Evolutionary conservation across 352 stramenopile species (phyloP), one percentile per base, ranked within the genome.

Genomic region (Pythium diclinum): DNA sequence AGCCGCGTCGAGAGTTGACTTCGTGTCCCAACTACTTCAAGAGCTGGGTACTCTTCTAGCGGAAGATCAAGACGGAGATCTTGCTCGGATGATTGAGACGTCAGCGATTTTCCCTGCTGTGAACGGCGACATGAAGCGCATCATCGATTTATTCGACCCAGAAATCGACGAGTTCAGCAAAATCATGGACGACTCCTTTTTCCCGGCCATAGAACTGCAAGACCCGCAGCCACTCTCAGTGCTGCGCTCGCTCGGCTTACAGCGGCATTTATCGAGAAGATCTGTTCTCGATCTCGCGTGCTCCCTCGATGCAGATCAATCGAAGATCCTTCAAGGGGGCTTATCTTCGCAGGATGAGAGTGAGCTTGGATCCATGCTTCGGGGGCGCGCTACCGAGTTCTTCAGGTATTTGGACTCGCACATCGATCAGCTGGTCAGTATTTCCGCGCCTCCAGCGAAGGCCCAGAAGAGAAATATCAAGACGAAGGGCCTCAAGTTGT

Each of bases 121-220:
- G 61, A 73, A 62, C 32, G 80, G 83, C 48, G 76, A 84, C 21
- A 48, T 85, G 44, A 86, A 80, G 33, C 69, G 68, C 11, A 88
- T 91, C 68, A 70, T 66, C 13, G 77, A 89, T 46, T 65, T 91
- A 48, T 91, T 88, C 38, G 83, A 91, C 36, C 83, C 83, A 32
- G 83, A 91, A 40, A 83, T 91, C 32, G 74, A 88, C 30, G 77
- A 86, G 25, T 89, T 91, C 61, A 64, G 67, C 21, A 77, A 78
- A 25, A 82, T 91, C 23, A 89, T 91, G 77, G 76, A 89, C 33
- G 80, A 74, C 4, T 76, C 79, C 0, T 89, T 89, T 63, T 91
- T 89, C 55, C 83, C 83, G 19, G 80, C 79, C 16, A 23, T 75
- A 21, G 76, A 88, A 30, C 64, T 91, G 13, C 83, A 89, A 67